Base-by-base conservation (phyloP, 148 eudicot genomes). In the Rhododendron ovatum region DNA sequence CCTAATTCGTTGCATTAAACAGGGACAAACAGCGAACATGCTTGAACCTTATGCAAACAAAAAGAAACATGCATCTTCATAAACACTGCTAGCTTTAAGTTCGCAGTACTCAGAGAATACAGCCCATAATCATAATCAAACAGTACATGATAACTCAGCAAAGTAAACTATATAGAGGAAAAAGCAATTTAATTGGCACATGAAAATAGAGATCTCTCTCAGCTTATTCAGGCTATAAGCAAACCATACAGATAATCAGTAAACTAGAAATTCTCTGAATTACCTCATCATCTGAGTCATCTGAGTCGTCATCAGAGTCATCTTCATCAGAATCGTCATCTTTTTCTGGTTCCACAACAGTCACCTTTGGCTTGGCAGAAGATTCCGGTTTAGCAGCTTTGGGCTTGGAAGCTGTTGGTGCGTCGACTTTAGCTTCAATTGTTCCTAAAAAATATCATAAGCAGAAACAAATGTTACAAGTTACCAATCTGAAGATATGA, bases 251-350 rank as follows among this genome's bases (percentile, higher is more conserved):
- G 17, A 63, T 5, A 20, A n/a, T 61, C 26, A 69, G 37, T 69
- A 2, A 9, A 11, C 75, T n/a, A 0, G 12, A 69, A 69, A 69
- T 9, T 11, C 7, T 28, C 75, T 11, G 14, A 71, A 13, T 71
- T 71, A 71, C 76, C 76, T 71, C 76, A 5, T 33, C 41, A 4
- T 71, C 76, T 0, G 53, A 26, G 24, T 76, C 84, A 84, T 89
- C 89, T 84, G 83, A 35, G 15, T 30, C 74, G 37, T 75, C 89
- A 83, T 91, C 93, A 37, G 87, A 85, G 2, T 88, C 95, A 77
- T 88, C 92, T 0, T 88, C 87, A 59, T 85, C 91, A 51, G 86
- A 91, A 12, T 88, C 91, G 7, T 89, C 91, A 24, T 78, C 91
- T 13, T 86, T 86, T 82, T 80, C 83, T n/a, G 90, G 73, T 82